Conservation (phyloP, 257 asterid species). For the Solanum bulbocastanum region DNA sequence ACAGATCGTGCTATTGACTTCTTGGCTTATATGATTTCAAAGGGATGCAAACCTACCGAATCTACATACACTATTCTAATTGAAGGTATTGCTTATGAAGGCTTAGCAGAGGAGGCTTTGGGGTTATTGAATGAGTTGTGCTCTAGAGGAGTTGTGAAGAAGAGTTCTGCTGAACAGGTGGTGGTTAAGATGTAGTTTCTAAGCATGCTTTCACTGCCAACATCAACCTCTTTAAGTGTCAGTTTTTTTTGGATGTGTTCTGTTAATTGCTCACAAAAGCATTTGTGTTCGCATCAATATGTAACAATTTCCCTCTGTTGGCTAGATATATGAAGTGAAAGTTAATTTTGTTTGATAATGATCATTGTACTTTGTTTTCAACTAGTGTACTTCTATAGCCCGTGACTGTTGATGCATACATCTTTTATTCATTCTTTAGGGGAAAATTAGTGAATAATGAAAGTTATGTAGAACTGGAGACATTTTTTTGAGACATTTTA, state of each 20-base stretch:
- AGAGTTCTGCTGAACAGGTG: conserved; percentile 48
- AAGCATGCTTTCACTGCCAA: neutral
- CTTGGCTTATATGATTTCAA: conserved; percentile 54
- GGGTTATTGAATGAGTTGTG: conserved; percentile 61
- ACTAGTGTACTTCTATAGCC: neutral
- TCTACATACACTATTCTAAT: conserved; percentile 68
- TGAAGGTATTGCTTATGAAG: conserved; percentile 70
- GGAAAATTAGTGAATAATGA: neutral
- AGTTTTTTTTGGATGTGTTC: neutral
- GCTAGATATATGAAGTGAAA: neutral
- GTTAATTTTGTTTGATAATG: neutral
- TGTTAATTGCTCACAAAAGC: neutral
- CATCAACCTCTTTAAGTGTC: neutral
- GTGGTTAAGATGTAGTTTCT: neutral
- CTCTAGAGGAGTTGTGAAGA: conserved; percentile 53
- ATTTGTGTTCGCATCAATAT: neutral
- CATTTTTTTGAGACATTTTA: neutral
- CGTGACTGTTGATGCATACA: neutral
- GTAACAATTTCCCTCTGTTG: neutral
- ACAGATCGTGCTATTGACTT: conserved; percentile 76
- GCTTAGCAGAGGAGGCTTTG: conserved; percentile 56
- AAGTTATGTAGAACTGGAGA: neutral
- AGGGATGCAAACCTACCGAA: conserved; percentile 80
- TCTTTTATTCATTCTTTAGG: neutral
- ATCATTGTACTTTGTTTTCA: neutral